Evolutionary conservation across 352 stramenopile genomes (phyloP).

Genomic region (Phytophthora europaea): DNA sequence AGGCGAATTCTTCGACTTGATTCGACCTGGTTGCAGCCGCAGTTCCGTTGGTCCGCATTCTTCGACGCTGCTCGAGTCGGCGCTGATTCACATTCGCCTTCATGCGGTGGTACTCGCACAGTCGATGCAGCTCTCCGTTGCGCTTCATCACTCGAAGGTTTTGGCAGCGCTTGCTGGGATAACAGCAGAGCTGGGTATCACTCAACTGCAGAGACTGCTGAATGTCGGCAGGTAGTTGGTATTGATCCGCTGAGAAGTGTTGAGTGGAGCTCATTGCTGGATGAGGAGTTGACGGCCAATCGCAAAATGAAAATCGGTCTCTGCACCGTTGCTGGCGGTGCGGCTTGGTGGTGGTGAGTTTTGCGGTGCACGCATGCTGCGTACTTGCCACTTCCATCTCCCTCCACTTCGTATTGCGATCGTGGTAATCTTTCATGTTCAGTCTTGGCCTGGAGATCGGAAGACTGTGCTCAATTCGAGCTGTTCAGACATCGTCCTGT

Average conservation of each 20-base stretch:
- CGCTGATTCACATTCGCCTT: slow-evolving; percentile 38
- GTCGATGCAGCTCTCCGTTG: slow-evolving; percentile 48
- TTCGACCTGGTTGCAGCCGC: neutral
- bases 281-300: slow-evolving; percentile 8
- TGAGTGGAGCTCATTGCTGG: slow-evolving; percentile 29
- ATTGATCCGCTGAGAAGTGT: slow-evolving; percentile 5
- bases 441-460: neutral
- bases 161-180: slow-evolving; percentile 51
- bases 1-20: slow-evolving; percentile 26
- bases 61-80: slow-evolving; percentile 24
- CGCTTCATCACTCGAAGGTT: slow-evolving; percentile 56
- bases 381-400: neutral
- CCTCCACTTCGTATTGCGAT: neutral
- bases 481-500: slow-evolving; percentile 1
- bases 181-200: slow-evolving; percentile 37
- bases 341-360: neutral
- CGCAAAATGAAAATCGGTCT: slow-evolving; percentile 13
- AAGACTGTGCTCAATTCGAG: neutral
- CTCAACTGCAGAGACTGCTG: slow-evolving; percentile 18
- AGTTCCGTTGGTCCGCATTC: slow-evolving; percentile 38
- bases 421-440: neutral
- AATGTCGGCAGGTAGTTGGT: slow-evolving; percentile 4
- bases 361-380: slow-evolving; percentile 3
- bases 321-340: neutral
- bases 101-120: slow-evolving; percentile 33